Percentiles rank a stretch among this genome's conserved stretches.
Conservation (phyloP, 2,329 filamentous ascomycete species). For the Akanthomyces uredinophilus region DNA sequence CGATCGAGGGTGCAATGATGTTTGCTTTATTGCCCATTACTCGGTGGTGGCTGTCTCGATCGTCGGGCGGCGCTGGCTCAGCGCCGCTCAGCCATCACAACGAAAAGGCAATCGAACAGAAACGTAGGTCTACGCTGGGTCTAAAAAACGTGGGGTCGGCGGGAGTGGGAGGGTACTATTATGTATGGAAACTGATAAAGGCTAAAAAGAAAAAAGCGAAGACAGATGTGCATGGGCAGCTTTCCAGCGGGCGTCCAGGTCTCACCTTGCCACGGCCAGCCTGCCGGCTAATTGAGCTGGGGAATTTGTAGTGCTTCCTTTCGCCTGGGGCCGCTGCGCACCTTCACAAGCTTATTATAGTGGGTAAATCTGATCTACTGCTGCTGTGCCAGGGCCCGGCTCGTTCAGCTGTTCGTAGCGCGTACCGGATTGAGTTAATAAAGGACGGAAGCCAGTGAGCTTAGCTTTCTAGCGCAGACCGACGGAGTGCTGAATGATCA, state of each 20-base stretch:
- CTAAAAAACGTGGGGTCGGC: neutral
- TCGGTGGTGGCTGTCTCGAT: neutral
- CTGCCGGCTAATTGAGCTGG: neutral
- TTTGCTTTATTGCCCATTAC: neutral
- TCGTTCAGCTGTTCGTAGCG: neutral
- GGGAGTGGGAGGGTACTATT: neutral
- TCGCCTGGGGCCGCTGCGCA: too few relatives aligned
- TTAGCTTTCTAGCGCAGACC: too few relatives aligned
- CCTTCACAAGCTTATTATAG: neutral
- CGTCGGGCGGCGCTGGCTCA: neutral
- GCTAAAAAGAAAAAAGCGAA: neutral
- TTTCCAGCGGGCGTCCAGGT: neutral
- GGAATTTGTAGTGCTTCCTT: neutral
- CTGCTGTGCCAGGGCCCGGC: neutral
- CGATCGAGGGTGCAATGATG: neutral
- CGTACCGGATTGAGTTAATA: neutral
- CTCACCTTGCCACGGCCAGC: constrained; percentile 2
- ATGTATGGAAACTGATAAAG: neutral
- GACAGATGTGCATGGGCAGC: neutral
- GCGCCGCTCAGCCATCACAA: constrained; percentile 8
- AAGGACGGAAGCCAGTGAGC: too few relatives aligned
- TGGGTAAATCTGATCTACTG: neutral
- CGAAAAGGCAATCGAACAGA: neutral
- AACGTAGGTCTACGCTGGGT: neutral
- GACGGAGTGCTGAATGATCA: too few relatives aligned